phyloP scores from a whole-genome alignment of 164 flowering plant species.

The Magnolia changhungtana region DNA sequence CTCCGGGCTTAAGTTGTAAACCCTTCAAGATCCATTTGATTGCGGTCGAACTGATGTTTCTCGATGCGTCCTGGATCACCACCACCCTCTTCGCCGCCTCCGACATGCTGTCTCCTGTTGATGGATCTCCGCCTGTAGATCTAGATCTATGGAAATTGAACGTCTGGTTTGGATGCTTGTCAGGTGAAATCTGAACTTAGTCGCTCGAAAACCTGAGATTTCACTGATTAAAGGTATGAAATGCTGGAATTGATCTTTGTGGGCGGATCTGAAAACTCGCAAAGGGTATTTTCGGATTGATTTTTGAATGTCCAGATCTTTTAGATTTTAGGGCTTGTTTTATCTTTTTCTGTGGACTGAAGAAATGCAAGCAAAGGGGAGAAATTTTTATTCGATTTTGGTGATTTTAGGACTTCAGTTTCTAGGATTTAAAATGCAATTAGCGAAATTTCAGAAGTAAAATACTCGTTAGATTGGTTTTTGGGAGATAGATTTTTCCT shows the following conservation, averaged over 20 bases:
- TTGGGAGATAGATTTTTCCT: not conserved
- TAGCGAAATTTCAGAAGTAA: not conserved
- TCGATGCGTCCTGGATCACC: constrained; percentile 62
- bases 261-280: no score
- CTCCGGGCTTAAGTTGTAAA: constrained; percentile 50
- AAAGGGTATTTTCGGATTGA: not conserved
- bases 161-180: no score
- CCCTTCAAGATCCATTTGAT: constrained; percentile 31
- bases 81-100: constrained; percentile 40
- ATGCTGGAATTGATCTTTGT: not conserved
- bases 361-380: not conserved
- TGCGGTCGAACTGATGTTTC: constrained; percentile 38
- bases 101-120: constrained; percentile 17
- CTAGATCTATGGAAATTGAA: not conserved
- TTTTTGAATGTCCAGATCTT: not conserved
- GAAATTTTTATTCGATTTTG: not conserved
- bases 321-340: not conserved
- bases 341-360: not conserved
- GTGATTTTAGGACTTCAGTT: not conserved
- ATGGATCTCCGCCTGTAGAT: not conserved
- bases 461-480: not conserved
- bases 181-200: not conserved
- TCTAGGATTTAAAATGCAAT: not conserved
- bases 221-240: not conserved
- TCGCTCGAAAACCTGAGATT: not conserved